A percentile compares a stretch with the other conserved stretches of the same genome.
phyloP scores from a whole-genome alignment of 2,329 filamentous ascomycete species.

The Colletotrichum sp. region DNA sequence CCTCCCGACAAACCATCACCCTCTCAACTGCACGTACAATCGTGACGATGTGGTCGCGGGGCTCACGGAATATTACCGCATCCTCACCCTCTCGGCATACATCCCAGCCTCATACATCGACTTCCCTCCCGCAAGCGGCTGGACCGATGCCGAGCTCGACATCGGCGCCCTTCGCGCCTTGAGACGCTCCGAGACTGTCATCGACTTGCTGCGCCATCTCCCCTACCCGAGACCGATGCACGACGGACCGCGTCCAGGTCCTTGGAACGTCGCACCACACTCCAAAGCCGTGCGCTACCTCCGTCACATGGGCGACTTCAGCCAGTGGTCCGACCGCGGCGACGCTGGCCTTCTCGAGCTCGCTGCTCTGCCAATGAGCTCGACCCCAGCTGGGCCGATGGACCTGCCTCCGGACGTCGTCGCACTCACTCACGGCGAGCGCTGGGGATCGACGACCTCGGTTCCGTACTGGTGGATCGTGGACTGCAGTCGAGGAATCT shows the following conservation, averaged over 20 bases:
- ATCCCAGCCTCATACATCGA: slow-evolving; percentile 4
- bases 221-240: slow-evolving; percentile 17
- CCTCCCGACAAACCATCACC: neutral
- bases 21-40: slow-evolving; percentile 15
- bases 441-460: neutral
- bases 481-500: slow-evolving; percentile 4
- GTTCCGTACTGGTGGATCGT: slow-evolving; percentile 17
- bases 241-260: slow-evolving; percentile 16
- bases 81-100: slow-evolving; percentile 3
- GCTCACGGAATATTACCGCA: slow-evolving; percentile 7
- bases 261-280: slow-evolving; percentile 13
- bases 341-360: slow-evolving; percentile 10
- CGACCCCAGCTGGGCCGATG: slow-evolving; percentile 9
- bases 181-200: slow-evolving; percentile 13
- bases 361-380: neutral
- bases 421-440: slow-evolving; percentile 4
- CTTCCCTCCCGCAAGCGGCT: slow-evolving; percentile 7
- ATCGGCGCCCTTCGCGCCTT: slow-evolving; percentile 12
- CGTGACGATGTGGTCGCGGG: slow-evolving; percentile 10
- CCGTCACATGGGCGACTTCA: slow-evolving; percentile 8
- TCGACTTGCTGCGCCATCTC: slow-evolving; percentile 16
- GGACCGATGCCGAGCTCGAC: slow-evolving; percentile 17
- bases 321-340: slow-evolving; percentile 15
- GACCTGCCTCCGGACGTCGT: slow-evolving; percentile 8
- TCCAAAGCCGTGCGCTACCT: slow-evolving; percentile 16